Evolutionary conservation across 2,329 filamentous ascomycete genomes (phyloP).

Genomic region (Aureobasidium mangrovei): DNA sequence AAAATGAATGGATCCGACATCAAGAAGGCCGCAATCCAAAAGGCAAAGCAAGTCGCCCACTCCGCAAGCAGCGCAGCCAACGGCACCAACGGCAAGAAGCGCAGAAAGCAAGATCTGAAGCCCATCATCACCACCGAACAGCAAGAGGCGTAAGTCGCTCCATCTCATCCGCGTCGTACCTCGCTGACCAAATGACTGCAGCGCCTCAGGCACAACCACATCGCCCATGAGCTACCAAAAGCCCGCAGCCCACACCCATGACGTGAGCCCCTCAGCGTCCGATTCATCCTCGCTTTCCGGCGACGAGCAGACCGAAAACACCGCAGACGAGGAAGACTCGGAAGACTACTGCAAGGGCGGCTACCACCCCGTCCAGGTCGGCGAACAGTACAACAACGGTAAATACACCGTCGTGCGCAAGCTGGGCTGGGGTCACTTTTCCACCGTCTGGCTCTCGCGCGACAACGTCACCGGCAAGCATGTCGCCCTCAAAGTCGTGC

Average conservation of each 20-base stretch:
- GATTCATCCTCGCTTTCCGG: slow-evolving; percentile 65
- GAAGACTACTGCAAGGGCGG: slow-evolving; percentile 99
- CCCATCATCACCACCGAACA: slow-evolving; percentile 66
- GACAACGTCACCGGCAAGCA: slow-evolving; percentile 88
- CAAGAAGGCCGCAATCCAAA: slow-evolving; percentile 56
- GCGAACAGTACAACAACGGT: slow-evolving; percentile 95
- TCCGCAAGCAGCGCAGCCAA: slow-evolving; percentile 39
- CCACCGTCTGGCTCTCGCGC: slow-evolving; percentile 79
- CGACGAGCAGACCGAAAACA: slow-evolving; percentile 74
- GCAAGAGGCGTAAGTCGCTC: slow-evolving; percentile 37
- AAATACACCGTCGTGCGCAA: slow-evolving; percentile 96
- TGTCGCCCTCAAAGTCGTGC: slow-evolving; percentile 94
- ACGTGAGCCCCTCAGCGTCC: slow-evolving; percentile 64
- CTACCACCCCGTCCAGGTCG: slow-evolving; percentile 89
- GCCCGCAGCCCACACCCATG: slow-evolving; percentile 40
- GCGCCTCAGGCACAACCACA: slow-evolving; percentile 10
- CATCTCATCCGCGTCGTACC: neutral
- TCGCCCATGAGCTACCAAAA: slow-evolving; percentile 19
- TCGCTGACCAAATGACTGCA: slow-evolving; percentile 16
- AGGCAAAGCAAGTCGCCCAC: slow-evolving; percentile 56
- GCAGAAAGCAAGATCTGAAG: slow-evolving; percentile 62
- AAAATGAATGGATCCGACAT: slow-evolving; percentile 55
- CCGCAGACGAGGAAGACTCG: slow-evolving; percentile 95
- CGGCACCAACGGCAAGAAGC: slow-evolving; percentile 54
- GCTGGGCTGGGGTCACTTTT: slow-evolving; percentile 97